These are phyloP conservation scores for Colletotrichum acutatum DNA, from an alignment of 2,329 filamentous ascomycete species.

Conservation along the genomic window DNA sequence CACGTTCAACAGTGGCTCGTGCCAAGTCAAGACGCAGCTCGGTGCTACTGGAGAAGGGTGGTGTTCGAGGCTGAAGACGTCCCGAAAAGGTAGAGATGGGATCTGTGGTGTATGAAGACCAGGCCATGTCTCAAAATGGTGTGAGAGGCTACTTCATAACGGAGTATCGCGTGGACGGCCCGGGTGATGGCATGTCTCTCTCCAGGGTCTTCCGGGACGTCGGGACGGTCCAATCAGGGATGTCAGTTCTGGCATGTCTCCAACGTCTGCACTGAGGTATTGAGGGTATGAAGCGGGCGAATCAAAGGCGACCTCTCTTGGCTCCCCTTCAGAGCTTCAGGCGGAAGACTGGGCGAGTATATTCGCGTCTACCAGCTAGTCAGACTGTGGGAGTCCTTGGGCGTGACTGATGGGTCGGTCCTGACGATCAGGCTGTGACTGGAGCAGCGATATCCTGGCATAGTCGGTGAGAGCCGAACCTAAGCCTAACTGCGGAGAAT, in stretches of 20 bases:
- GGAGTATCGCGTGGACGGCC: constrained; percentile 19
- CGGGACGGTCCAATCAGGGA: constrained; percentile 14
- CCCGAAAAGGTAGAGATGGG: not conserved
- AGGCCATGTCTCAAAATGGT: constrained; percentile 27
- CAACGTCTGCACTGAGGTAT: not conserved
- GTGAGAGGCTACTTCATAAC: constrained; percentile 15
- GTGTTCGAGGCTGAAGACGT: not conserved
- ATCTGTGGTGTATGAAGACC: not conserved
- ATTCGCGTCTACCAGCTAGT: not conserved
- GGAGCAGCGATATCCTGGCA: constrained; percentile 21
- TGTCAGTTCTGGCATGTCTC: not conserved
- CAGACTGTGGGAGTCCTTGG: not conserved
- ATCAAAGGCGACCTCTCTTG: not conserved
- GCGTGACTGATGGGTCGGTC: constrained; percentile 12
- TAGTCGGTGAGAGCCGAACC: constrained; percentile 5
- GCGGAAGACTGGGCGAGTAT: constrained; percentile 3
- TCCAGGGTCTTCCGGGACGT: constrained; percentile 13
- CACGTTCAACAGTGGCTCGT: not conserved
- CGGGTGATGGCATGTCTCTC: constrained; percentile 25
- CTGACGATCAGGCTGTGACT: constrained; percentile 29
- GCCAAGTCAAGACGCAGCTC: not conserved
- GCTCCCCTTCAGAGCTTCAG: not conserved
- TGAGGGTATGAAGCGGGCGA: not conserved
- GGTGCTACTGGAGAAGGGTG: not conserved
- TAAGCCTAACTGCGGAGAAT: constrained; percentile 25